Percentiles rank a stretch among this genome's conserved stretches.
These are phyloP conservation scores for Trichosporon sp. DNA, from an alignment of 1,284 basidiomycete genomes.

Conservation along the genomic window DNA sequence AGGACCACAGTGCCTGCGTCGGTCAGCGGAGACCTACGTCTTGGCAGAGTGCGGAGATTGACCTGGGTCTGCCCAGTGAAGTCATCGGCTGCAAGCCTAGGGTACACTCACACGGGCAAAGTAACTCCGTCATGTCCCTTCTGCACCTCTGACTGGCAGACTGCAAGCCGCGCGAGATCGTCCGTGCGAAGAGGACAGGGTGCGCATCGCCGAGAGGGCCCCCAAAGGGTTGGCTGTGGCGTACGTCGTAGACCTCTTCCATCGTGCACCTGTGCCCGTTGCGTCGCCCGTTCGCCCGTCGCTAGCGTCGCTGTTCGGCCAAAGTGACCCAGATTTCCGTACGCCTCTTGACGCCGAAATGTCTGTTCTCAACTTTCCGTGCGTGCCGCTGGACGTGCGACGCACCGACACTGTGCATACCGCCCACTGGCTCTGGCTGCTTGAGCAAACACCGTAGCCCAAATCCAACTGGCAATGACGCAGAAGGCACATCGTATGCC, in stretches of 20 bases:
- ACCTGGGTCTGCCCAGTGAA: background rate
- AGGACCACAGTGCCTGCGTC: background rate
- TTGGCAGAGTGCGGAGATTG: background rate
- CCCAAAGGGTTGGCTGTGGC: background rate
- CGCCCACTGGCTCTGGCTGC: background rate
- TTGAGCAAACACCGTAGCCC: background rate
- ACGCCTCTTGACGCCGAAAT: background rate
- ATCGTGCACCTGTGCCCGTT: background rate
- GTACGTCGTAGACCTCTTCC: background rate
- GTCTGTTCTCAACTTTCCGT: conserved; percentile 1
- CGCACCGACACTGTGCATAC: background rate
- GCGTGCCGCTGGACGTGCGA: background rate
- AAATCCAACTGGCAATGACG: background rate
- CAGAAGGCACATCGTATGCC: background rate
- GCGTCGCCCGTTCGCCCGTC: background rate
- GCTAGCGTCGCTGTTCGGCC: background rate
- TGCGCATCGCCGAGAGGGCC: conserved; percentile 5
- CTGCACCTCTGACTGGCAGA: background rate
- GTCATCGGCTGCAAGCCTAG: background rate
- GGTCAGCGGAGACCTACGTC: background rate
- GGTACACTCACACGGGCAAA: background rate
- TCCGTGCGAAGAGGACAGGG: background rate
- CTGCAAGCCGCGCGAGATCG: background rate
- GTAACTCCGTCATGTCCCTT: background rate
- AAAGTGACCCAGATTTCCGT: background rate